Evolutionary conservation across 2,329 filamentous ascomycete species (phyloP), one percentile per base, ranked within the genome.

Genomic region (Purpureocillium lavendulum): DNA sequence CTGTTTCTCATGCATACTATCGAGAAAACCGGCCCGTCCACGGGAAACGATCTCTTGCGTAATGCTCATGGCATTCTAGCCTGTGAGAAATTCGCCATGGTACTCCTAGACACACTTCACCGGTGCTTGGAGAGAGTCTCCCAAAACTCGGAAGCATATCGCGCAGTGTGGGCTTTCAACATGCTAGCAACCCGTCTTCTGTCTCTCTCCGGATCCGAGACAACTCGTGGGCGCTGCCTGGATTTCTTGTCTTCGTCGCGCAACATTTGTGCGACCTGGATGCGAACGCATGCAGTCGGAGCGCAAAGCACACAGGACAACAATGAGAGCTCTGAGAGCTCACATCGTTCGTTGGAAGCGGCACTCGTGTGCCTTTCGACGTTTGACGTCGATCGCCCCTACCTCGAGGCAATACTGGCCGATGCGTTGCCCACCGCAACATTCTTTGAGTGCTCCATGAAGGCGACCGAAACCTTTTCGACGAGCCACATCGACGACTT

Each of bases 1-100:
- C 45, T 67, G 2, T 49, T 79, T 0, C 38, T 80, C 1, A 49
- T 66, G 2, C 77, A 82, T 44, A 58, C 64, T 1, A 58, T 66
- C 9, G 61, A 66, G 44, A 69, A 78, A 52, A 61, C 61, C 3
- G 71, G 77, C 0, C 59, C 63, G 2, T 30, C 21, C 6, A 26
- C 47, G 0, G 42, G 30, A 1, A 11, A 32, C 5, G 14, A 38
- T 7, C 29, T 18, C 7, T 21, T 48, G 30, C 32, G 70, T 14
- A 46, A 52, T 8, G 45, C 49, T 0, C 70, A 75, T 45, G 12
- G 30, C 2, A 49, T 61, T 28, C 45, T 71, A 1, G 33, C 42
- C 1, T 56, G 68, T 10, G 32, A 51, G 3, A 7, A 15, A 0
- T 69, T 73, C 43, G 51, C 14, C 3, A 2, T 30, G 13, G 34